Base-by-base conservation (phyloP, 2,329 filamentous ascomycete genomes). In the Stachybotrys elegans region DNA sequence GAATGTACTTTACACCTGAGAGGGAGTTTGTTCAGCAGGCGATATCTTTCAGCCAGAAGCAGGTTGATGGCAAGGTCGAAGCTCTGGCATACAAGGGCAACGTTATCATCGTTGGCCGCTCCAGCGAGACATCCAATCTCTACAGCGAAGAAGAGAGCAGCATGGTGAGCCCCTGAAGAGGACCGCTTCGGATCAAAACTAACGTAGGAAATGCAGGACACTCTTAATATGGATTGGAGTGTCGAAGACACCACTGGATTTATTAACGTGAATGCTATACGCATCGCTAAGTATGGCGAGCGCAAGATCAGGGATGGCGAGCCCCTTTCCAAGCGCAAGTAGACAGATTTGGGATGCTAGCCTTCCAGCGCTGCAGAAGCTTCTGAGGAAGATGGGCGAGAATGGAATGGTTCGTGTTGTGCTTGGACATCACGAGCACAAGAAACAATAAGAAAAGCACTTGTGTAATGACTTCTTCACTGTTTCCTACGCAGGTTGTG, bases 211-310 rank as follows among this genome's bases (percentile, higher is more conserved):
- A 16, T 34, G 31, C 31, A 29, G 25, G 25, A 60, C 52, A 71
- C 69, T 58, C 71, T 83, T 61, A 77, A 49, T 55, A 78, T 76
- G 66, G 72, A 72, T 56, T 83, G 85, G 70, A 75, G 74, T 49
- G 76, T 71, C 52, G 86, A 87, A 83, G 85, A 89, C 60, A 80
- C 81, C 52, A 76, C 58, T 12, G 74, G 74, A 21, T 83, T 84
- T 59, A 81, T 92, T 58, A 75, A 74, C 43, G 83, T 89, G 55
- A 75, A 92, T 58, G 79, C 79, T 51, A 85, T 86, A 51, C 72
- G 79, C 36, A 67, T 85, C 40, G 70, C 81, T 67, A 83, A 68
- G 55, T 63, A 64, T 22, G 59, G 59, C 21, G 48, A 21, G 22
- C 43, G 48, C 38, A 66, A 64, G 59, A 60, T 60, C 39, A 53